Evolutionary conservation across 2,329 filamentous ascomycete genomes (phyloP).

Genomic region (Colletotrichum noveboracense): DNA sequence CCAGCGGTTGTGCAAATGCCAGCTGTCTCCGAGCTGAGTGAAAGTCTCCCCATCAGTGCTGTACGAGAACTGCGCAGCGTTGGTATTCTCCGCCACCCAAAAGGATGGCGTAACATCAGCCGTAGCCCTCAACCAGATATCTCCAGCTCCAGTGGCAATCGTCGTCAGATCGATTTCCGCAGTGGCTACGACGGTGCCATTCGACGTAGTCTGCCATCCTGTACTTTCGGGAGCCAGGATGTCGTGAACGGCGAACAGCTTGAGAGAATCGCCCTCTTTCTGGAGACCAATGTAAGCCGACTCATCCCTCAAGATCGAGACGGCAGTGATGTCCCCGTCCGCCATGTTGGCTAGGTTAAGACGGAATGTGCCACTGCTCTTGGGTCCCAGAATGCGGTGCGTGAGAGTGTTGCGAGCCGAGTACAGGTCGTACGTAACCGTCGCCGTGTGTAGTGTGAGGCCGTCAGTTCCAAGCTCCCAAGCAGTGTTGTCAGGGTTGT

Average conservation of each 20-base stretch:
- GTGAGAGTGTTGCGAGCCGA: constrained; percentile 50
- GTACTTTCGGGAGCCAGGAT: constrained; percentile 30
- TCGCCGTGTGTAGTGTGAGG: constrained; percentile 51
- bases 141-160: neutral
- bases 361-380: constrained; percentile 51
- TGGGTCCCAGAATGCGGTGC: constrained; percentile 49
- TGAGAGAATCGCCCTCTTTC: constrained; percentile 24
- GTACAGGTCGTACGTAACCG: constrained; percentile 55
- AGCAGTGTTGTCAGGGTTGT: constrained; percentile 58
- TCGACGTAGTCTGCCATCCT: constrained; percentile 34
- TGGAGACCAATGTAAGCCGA: constrained; percentile 58
- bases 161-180: neutral
- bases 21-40: constrained; percentile 36
- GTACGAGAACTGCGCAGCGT: constrained; percentile 35
- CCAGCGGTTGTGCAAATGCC: constrained; percentile 44
- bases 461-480: constrained; percentile 43
- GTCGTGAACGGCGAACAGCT: constrained; percentile 32
- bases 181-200: constrained; percentile 28
- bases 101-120: constrained; percentile 26
- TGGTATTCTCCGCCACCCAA: neutral
- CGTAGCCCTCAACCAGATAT: constrained; percentile 27
- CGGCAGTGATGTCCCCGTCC: constrained; percentile 55
- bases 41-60: constrained; percentile 48
- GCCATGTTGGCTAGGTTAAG: constrained; percentile 52
- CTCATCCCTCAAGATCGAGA: constrained; percentile 56